Evolutionary conservation across 148 eudicot species (phyloP), one percentile per base, ranked within the genome.

Genomic region (Selenicereus undatus): DNA sequence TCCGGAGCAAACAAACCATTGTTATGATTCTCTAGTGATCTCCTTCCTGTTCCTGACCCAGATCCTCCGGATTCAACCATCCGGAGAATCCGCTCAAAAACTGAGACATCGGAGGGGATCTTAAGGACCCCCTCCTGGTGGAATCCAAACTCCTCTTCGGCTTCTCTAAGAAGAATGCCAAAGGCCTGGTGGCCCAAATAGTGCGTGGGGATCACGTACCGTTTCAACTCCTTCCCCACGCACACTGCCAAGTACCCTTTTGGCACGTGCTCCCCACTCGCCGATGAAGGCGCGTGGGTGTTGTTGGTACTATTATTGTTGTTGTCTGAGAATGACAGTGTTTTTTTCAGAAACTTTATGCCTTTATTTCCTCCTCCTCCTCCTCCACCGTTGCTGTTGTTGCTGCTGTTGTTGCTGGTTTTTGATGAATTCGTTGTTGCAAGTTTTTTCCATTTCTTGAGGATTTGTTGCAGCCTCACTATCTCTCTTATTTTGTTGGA

Each of bases 91-190:
- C 82, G 90, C 83, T 91, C 91, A 60, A 95, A 95, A 10, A 93
- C 32, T 0, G 88, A 50, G 18, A 91, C 96, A n/a, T 89, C 82
- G 22, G 96, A 95, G 0, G 98, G 98, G 71, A 95, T 89, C 90
- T 86, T 88, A 43, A 95, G 90, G 8, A 95, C 92, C 0, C 98
- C 97, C 42, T 93, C 91, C 83, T 93, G 94, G 52, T 95, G 92
- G 76, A 95, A 95, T 4, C 98, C 98, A 65, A 95, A 95, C 78
- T 95, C 97, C 48, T 95, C 98, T 71, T 95, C 98, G 0, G 98
- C 97, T 81, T 95, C 94, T 82, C 93, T 77, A 1, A 95, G 85
- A 0, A 95, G 71, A n/a, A 89, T 79, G 17, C 87, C 87, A n/a
- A 95, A 93, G 14, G 93, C 94, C 51, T 88, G 91, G 81, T 93